Evolutionary conservation across 495 filamentous ascomycete genomes (phyloP), one percentile per base, ranked within the genome.

Genomic region (Aspergillus bertholletiae): DNA sequence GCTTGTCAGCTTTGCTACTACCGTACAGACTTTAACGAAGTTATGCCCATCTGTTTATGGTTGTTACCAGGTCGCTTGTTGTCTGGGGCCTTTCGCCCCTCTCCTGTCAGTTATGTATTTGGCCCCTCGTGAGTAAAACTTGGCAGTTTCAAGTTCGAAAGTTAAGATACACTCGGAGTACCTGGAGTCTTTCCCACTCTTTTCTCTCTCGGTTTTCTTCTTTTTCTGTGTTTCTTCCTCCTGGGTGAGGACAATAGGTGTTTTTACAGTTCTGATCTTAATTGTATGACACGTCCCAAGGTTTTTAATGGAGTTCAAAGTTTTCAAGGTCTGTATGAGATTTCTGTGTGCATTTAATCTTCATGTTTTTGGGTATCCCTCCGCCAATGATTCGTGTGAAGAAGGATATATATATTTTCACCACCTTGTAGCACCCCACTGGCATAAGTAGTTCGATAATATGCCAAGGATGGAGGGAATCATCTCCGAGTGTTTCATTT

Each of bases 11-110:
- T 15, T 37, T 37, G 13, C 26, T 28, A 4, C 26, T 28, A 34
- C 13, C 7, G 2, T 37, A 37, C 34, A 5, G 34, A n/a, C 13
- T 15, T 56, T 56, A 28, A 51, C 34, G 54, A 47, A 35, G 54
- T 56, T 39, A 56, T 51, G 48, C 27, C 54, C 46, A 49, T 20
- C 13, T 27, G 5, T 40, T 20, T 44, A 5, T 44, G 9, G 3
- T 23, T 28, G 11, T 30, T 21, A 41, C 12, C 15, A 9, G 22
- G 13, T 18, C 22, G 2, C 27, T 30, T 43, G 3, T 40, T 27
- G 34, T 51, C 15, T 18, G 6, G 24, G 5, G 7, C 9, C 7
- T 20, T 5, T 51, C 1, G 28, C 34, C 13, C 34, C 34, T 12
- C 34, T 37, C 15, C 17, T 15, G 5, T 34, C 5, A 15, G 13